These are phyloP conservation scores for Crucibulum laeve DNA, from an alignment of 768 basidiomycete species.

Conservation along the genomic window DNA sequence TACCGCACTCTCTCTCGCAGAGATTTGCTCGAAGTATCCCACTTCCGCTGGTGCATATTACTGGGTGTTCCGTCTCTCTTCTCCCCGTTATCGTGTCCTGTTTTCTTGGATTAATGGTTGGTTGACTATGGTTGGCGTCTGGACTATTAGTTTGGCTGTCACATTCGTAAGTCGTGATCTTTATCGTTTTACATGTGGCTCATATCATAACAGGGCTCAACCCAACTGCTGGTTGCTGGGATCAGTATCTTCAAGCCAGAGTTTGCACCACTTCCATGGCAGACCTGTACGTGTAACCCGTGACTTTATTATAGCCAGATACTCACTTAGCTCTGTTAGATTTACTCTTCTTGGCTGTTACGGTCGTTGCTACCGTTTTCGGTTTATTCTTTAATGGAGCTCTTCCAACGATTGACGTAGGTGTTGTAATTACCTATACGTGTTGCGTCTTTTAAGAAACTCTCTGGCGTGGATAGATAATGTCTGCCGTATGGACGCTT, in stretches of 20 bases:
- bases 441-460: neutral
- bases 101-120: conserved; percentile 69
- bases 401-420: conserved; percentile 45
- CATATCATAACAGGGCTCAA: conserved; percentile 35
- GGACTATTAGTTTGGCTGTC: conserved; percentile 61
- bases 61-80: conserved; percentile 59
- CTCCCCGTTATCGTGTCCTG: conserved; percentile 44
- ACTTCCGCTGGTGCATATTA: conserved; percentile 62
- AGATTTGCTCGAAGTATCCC: conserved; percentile 57
- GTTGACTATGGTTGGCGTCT: conserved; percentile 63
- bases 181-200: neutral
- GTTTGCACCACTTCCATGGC: conserved; percentile 54
- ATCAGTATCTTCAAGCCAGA: conserved; percentile 52
- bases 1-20: conserved; percentile 50
- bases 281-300: conserved; percentile 40
- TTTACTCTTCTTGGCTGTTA: conserved; percentile 54
- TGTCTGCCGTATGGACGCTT: conserved; percentile 61
- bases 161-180: conserved; percentile 42
- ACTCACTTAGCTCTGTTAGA: conserved; percentile 25
- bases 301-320: conserved; percentile 4
- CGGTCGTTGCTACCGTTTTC: conserved; percentile 39
- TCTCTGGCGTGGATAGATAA: conserved; percentile 42
- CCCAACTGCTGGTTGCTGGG: conserved; percentile 57
- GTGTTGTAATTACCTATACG: conserved; percentile 8
- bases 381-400: conserved; percentile 53